phyloP scores from a whole-genome alignment of 208 protist genomes.

The Trypanosoma avium region DNA sequence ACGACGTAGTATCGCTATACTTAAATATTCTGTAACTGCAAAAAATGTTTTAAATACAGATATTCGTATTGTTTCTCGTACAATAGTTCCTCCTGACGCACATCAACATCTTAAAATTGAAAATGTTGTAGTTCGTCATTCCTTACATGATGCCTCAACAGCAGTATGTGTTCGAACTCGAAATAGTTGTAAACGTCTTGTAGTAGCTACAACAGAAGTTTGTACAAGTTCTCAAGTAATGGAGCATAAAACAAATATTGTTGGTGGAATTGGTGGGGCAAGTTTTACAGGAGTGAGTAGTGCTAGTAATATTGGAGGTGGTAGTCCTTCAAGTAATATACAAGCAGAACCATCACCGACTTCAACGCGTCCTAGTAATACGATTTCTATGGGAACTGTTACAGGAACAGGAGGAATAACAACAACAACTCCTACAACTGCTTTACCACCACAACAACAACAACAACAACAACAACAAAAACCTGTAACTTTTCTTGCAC shows the following conservation, averaged over 20 bases:
- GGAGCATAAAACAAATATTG: conserved; percentile 3
- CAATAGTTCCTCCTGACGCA: conserved; percentile 32
- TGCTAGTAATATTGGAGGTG: too few relatives aligned
- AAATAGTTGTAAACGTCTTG: conserved; percentile 83
- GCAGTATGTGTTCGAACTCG: conserved; percentile 74
- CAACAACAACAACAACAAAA: conserved; percentile 4
- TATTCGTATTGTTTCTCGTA: conserved; percentile 82
- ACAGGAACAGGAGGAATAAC: conserved; percentile 3
- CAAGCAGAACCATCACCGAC: too few relatives aligned
- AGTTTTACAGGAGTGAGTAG: too few relatives aligned
- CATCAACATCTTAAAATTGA: conserved; percentile 54
- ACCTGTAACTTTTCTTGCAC: conserved; percentile 17
- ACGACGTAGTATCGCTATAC: conserved; percentile 62
- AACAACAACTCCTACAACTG: background rate
- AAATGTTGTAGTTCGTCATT: conserved; percentile 50
- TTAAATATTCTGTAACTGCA: conserved; percentile 70
- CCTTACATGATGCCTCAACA: conserved; percentile 67
- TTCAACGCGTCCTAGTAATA: too few relatives aligned
- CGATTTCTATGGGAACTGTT: conserved; percentile 11
- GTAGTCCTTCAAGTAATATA: too few relatives aligned
- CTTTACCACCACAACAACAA: background rate
- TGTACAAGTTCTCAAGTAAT: conserved; percentile 33
- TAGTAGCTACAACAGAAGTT: conserved; percentile 62
- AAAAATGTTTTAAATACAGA: conserved; percentile 85
- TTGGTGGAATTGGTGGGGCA: conserved; percentile 16